Base-by-base conservation (phyloP, 148 eudicot genomes). In the Camellia sinensis region DNA sequence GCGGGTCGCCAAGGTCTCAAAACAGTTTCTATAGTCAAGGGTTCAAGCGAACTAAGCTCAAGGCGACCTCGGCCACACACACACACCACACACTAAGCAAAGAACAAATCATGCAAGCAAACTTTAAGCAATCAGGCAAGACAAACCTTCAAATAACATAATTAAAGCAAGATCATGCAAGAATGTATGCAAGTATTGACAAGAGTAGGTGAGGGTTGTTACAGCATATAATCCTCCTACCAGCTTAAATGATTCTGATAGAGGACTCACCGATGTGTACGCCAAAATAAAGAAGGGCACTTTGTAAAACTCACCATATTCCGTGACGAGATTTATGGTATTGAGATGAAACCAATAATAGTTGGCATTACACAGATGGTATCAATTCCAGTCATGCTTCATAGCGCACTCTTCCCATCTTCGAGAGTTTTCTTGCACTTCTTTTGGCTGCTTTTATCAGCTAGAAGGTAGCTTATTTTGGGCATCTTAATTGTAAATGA, bases 351-450 rank as follows among this genome's bases (percentile, higher is more conserved):
- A 93, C 99, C 97, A 95, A 83, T 90, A 93, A 75, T 84, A 92
- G 86, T 88, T 92, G 70, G 99, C 97, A 88, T n/a, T 93, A 90
- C 29, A 93, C 99, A 48, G 97, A 90, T 56, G 99, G 99, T n/a
- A 85, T 95, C 99, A 85, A 95, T 93, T 83, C 93, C 97, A 15
- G 97, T 95, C 97, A 95, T 93, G 88, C 96, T 92, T 75, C 90
- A 95, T 74, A 95, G 90, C 6, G 92, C 89, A 72, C 87, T 81
- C 79, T 95, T 95, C 61, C 97, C 97, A 80, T 90, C 92, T 7
- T 93, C 97, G 81, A 95, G 80, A 57, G 92, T 89, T 45, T 89
- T 93, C 81, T 93, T 93, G 97, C 99, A 93, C 82, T 92, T 94
- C 78, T 92, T 93, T 59, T 89, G 97, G 76, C 85, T 85, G 52